A percentile compares a stretch with the other conserved stretches of the same genome.
Evolutionary conservation across 768 basidiomycete species (phyloP).

Genomic region (Fibroporia radiculosa): DNA sequence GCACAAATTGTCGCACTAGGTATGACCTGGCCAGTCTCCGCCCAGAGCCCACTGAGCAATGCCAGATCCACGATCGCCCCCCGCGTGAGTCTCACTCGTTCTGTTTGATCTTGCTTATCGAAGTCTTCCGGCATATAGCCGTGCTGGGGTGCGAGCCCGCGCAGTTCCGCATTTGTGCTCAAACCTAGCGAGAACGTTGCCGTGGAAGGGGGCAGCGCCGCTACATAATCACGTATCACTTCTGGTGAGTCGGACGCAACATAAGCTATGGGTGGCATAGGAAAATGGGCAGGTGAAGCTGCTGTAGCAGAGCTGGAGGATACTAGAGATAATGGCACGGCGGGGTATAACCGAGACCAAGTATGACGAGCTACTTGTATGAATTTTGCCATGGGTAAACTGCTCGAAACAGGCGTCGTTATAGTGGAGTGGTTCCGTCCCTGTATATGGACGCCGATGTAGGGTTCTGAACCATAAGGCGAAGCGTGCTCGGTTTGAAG

Average conservation of each 20-base stretch:
- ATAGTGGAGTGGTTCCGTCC: conserved; percentile 37
- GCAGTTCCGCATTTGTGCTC: conserved; percentile 35
- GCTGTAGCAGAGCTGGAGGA: not conserved
- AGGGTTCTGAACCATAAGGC: conserved; percentile 21
- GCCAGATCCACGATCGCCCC: conserved; percentile 69
- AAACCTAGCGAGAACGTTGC: conserved; percentile 38
- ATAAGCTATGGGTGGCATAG: conserved; percentile 35
- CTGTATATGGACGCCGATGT: conserved; percentile 56
- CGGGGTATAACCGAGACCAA: conserved; percentile 32
- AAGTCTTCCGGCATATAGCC: conserved; percentile 54
- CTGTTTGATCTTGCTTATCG: conserved; percentile 27
- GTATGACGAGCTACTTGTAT: conserved; percentile 33
- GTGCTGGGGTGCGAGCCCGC: conserved; percentile 38
- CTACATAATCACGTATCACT: conserved; percentile 34
- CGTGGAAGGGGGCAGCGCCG: conserved; percentile 27
- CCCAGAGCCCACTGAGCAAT: conserved; percentile 57
- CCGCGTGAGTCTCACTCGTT: conserved; percentile 42
- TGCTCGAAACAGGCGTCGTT: conserved; percentile 10
- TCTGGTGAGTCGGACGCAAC: conserved; percentile 54
- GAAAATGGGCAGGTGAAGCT: conserved; percentile 15
- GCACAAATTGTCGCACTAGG: conserved; percentile 53
- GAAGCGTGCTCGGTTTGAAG: conserved; percentile 4
- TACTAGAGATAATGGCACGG: not conserved
- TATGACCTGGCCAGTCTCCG: conserved; percentile 30
- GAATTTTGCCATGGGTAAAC: conserved; percentile 44